Percentiles rank a stretch among this genome's conserved stretches.
Evolutionary conservation across 176 grass and related monocot species (phyloP).

Genomic region (Aegilops bicornis): DNA sequence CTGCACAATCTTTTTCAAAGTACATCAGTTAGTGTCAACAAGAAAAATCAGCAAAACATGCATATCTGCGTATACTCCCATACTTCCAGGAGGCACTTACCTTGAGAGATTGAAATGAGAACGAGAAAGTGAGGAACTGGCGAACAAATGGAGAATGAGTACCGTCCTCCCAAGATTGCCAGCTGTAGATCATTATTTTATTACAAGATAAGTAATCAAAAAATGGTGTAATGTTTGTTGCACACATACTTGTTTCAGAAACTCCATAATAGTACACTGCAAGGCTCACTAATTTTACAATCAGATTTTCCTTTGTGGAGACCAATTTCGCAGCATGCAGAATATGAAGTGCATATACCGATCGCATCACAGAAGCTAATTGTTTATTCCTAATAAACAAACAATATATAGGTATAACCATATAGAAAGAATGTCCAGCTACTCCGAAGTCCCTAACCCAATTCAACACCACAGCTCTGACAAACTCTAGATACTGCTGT

Average conservation of each 20-base stretch:
- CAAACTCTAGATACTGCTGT: not conserved
- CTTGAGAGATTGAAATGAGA: slow-evolving; percentile 76
- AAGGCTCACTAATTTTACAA: not conserved
- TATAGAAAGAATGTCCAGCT: slow-evolving; percentile 1
- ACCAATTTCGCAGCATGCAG: not conserved
- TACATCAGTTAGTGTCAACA: slow-evolving; percentile 33
- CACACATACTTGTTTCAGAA: slow-evolving; percentile 14
- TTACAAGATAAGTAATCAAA: slow-evolving; percentile 24
- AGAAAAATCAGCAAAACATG: not conserved
- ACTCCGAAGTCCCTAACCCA: not conserved
- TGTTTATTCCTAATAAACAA: not conserved
- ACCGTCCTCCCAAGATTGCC: slow-evolving; percentile 74
- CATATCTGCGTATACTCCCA: not conserved
- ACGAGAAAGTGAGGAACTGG: slow-evolving; percentile 58
- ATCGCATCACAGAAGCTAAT: not conserved
- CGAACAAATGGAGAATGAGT: slow-evolving; percentile 45
- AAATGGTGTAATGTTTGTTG: not conserved
- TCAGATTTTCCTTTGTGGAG: not conserved
- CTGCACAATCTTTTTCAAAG: slow-evolving; percentile 75
- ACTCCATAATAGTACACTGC: not conserved
- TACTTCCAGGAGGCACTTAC: slow-evolving; percentile 43
- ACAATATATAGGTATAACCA: not conserved
- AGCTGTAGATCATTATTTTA: slow-evolving; percentile 49
- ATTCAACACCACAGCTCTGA: slow-evolving; percentile 7
- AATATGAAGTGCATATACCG: not conserved